phyloP scores from a whole-genome alignment of 1,139 yeast species.

The Meyerozyma sp. region DNA sequence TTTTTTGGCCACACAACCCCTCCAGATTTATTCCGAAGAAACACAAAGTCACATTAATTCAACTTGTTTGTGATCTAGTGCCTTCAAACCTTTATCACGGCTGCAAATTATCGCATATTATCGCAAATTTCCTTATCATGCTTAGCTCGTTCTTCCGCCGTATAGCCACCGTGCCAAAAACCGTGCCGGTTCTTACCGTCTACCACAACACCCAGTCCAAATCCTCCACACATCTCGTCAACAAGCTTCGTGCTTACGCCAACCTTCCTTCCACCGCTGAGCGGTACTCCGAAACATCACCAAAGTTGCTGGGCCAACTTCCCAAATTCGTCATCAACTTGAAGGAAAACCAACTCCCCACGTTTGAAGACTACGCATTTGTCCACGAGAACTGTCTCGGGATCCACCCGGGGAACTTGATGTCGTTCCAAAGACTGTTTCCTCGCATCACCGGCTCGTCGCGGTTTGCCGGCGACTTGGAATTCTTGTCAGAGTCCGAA shows the following conservation, averaged over 20 bases:
- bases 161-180: constrained; percentile 6
- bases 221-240: constrained; percentile 22
- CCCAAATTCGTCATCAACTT: constrained; percentile 22
- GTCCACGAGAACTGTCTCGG: constrained; percentile 33
- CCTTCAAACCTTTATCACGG: not conserved
- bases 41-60: not conserved
- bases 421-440: constrained; percentile 22
- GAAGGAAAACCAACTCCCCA: constrained; percentile 19
- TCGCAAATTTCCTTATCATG: not conserved
- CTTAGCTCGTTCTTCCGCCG: not conserved
- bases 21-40: no score
- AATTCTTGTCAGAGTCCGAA: constrained; percentile 14
- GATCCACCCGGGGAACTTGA: constrained; percentile 41
- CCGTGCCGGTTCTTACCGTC: constrained; percentile 19
- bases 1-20: no score
- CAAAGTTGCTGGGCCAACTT: not conserved
- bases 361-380: constrained; percentile 27
- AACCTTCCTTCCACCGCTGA: constrained; percentile 18
- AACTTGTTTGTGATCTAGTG: not conserved
- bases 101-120: not conserved
- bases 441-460: constrained; percentile 13
- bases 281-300: constrained; percentile 7
- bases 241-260: constrained; percentile 17
- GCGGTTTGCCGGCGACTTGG: constrained; percentile 18
- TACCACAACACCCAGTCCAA: constrained; percentile 27